Evolutionary conservation across 1,284 basidiomycete species (phyloP), one percentile per base, ranked within the genome.

Genomic region (Apiotrichum gracile): DNA sequence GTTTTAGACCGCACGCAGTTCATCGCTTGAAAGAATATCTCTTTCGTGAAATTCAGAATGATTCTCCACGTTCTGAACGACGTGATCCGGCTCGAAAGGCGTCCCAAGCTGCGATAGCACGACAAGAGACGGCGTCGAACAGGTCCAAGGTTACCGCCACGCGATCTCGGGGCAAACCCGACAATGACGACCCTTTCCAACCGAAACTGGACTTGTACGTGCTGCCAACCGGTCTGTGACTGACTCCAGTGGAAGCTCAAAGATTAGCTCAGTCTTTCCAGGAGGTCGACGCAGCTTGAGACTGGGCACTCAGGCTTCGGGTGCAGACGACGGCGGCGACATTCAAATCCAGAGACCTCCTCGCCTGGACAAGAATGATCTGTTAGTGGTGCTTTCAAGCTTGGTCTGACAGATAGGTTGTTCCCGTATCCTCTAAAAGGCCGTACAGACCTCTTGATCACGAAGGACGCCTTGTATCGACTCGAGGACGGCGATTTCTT

Each of bases 401-500:
- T n/a, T n/a, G n/a, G n/a, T n/a, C 52, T 58, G 35, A 58, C 34
- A 12, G 6, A 4, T 39, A 91, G 88, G 8, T 81, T 91, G 31
- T 77, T 91, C 40, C 81, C 84, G 16, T 91, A 86, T 66, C 90
- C 90, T 16, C 80, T 80, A 22, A 77, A 78, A 17, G 82, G 83
- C 1, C 80, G 82, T 8, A 85, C 87, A 2, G 85, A 85, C 5
- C 80, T 93, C 27, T 85, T 84, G 60, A 81, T 94, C 65, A 90
- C 84, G 17, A 80, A 80, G 38, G 85, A 83, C n/a, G 92, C 96
- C 64, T 69, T 85, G 21, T 79, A 78, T 50, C 83, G 92, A 10
- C 73, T 96, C 26, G 76, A 82, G 43, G 84, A 84, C 1, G 82
- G 82, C 24, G 88, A 93, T 68, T 97, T 86, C 68, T 78, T 99